These are phyloP conservation scores for Conticribra guillardii DNA, from an alignment of 108 stramenopile species.

Conservation along the genomic window DNA sequence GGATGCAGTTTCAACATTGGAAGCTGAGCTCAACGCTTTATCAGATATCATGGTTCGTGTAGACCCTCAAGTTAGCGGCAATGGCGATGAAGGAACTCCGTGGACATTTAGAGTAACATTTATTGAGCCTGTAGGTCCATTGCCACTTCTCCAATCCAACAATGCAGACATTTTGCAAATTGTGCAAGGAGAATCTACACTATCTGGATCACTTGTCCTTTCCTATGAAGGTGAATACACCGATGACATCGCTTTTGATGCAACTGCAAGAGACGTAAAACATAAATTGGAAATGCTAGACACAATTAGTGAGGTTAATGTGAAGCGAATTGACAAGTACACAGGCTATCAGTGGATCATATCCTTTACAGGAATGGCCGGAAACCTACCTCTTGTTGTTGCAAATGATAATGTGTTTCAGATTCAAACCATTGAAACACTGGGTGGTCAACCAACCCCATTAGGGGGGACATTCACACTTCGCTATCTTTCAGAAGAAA, in stretches of 20 bases:
- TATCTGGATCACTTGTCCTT: slow-evolving; percentile 74
- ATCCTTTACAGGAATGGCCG: slow-evolving; percentile 75
- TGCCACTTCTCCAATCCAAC: slow-evolving; percentile 44
- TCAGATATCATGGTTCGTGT: slow-evolving; percentile 30
- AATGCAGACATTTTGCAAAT: slow-evolving; percentile 37
- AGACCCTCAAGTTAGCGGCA: slow-evolving; percentile 12
- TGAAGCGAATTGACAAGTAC: slow-evolving; percentile 49
- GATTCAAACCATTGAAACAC: slow-evolving; percentile 58
- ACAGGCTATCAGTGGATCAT: slow-evolving; percentile 71
- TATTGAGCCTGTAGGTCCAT: slow-evolving; percentile 68
- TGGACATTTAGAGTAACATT: slow-evolving; percentile 62
- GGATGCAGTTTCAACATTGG: slow-evolving; percentile 5
- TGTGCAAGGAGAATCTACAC: slow-evolving; percentile 58
- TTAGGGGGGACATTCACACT: slow-evolving; percentile 72
- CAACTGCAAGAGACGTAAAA: slow-evolving; percentile 63
- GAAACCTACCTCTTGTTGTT: slow-evolving; percentile 65
- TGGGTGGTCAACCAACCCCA: slow-evolving; percentile 82
- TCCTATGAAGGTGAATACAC: slow-evolving; percentile 68
- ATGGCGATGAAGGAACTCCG: slow-evolving; percentile 9
- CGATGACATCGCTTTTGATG: slow-evolving; percentile 66
- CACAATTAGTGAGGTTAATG: slow-evolving; percentile 56
- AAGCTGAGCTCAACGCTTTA: slow-evolving; percentile 35
- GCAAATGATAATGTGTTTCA: slow-evolving; percentile 60
- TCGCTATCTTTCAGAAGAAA: slow-evolving; percentile 52
- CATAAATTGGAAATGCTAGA: slow-evolving; percentile 56